These are phyloP conservation scores for Castanea sativa DNA, from an alignment of 306 rosid genomes.

Conservation along the genomic window DNA sequence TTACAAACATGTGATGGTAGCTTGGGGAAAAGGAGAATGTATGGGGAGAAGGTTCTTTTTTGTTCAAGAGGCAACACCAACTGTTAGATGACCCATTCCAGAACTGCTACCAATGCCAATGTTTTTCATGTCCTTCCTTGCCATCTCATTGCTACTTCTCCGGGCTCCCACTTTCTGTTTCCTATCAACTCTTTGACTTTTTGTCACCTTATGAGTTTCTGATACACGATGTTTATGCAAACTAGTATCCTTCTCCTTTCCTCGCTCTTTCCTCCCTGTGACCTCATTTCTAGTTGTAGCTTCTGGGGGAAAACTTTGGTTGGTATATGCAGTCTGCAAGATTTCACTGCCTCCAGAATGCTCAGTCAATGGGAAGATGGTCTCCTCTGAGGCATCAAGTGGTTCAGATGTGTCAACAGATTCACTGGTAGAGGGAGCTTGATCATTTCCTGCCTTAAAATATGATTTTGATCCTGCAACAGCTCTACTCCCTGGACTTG, in stretches of 20 bases:
- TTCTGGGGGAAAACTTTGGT: constrained; percentile 11
- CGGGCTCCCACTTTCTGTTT: constrained; percentile 30
- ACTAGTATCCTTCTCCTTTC: constrained; percentile 30
- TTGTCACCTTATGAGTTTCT: constrained; percentile 32
- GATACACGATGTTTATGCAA: constrained; percentile 22
- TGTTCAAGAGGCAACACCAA: constrained; percentile 51
- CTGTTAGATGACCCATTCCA: constrained; percentile 42
- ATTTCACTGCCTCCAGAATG: constrained; percentile 26
- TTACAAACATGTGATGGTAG: neutral
- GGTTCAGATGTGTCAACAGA: constrained; percentile 13
- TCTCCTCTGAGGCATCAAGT: constrained; percentile 15
- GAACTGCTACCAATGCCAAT: constrained; percentile 37
- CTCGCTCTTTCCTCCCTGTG: constrained; percentile 30
- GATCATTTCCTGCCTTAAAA: constrained; percentile 33
- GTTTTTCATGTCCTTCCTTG: constrained; percentile 25
- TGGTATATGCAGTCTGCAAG: constrained; percentile 26
- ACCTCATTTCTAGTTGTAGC: constrained; percentile 10
- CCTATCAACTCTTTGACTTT: constrained; percentile 18
- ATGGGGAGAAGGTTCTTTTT: neutral
- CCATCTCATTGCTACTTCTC: constrained; percentile 28
- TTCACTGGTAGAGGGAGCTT: constrained; percentile 9
- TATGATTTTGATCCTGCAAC: constrained; percentile 25
- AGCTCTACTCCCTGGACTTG: constrained; percentile 24
- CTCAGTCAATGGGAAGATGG: constrained; percentile 5
- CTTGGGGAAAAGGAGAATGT: neutral